A percentile compares a stretch with the other conserved stretches of the same genome.
Conservation (phyloP, 2,329 filamentous ascomycete genomes). For the Trichoderma guizhouense region DNA sequence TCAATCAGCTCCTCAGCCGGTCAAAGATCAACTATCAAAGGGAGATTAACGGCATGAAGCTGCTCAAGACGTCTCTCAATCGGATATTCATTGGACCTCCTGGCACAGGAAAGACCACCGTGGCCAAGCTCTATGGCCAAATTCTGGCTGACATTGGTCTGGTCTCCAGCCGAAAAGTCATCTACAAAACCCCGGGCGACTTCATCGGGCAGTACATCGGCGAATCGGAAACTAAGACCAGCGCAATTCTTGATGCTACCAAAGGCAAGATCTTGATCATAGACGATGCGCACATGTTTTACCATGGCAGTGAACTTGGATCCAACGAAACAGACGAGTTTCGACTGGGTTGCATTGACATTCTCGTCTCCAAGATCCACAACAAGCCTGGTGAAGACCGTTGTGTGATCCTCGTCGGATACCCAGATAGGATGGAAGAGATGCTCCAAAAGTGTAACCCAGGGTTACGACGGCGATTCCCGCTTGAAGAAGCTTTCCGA, state of each 20-base stretch:
- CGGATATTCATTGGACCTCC: slow-evolving; percentile 65
- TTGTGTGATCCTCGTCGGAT: background rate
- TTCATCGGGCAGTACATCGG: slow-evolving; percentile 66
- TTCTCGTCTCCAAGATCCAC: background rate
- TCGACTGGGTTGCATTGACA: background rate
- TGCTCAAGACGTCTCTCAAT: slow-evolving; percentile 55
- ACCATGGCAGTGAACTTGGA: background rate
- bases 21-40: background rate
- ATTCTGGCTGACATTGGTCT: slow-evolving; percentile 73
- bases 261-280: slow-evolving; percentile 67
- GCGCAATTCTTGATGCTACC: slow-evolving; percentile 53
- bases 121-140: slow-evolving; percentile 67
- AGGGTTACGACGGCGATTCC: background rate
- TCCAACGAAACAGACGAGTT: background rate
- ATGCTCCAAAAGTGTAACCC: background rate
- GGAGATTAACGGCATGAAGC: background rate
- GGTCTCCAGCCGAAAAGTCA: slow-evolving; percentile 50
- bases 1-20: background rate
- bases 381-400: background rate
- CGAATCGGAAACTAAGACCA: slow-evolving; percentile 65
- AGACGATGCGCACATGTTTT: slow-evolving; percentile 61
- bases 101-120: slow-evolving; percentile 71
- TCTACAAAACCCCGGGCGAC: slow-evolving; percentile 60
- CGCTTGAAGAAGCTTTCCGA: background rate
- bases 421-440: background rate